Conservation (phyloP, 176 grass and related monocot genomes). For the Oryza australiensis region DNA sequence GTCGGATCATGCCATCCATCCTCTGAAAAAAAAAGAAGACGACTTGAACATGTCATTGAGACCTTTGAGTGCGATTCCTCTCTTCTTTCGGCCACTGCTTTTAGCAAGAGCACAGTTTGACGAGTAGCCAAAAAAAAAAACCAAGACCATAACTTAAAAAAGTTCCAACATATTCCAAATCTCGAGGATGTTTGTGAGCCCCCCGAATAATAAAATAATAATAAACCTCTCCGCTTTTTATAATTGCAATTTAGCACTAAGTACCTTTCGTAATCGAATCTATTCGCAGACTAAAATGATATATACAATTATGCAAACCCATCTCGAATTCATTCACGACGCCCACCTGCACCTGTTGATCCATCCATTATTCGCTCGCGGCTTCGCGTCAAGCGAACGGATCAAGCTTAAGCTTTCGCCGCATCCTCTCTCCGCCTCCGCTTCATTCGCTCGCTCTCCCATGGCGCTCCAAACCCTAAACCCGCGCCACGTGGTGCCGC, state of each 20-base stretch:
- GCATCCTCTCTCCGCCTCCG: not conserved
- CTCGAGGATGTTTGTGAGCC: too few relatives aligned
- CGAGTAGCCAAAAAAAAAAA: too few relatives aligned
- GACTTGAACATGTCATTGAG: not conserved
- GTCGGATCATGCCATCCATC: too few relatives aligned
- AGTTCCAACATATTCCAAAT: not conserved
- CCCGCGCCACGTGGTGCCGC: not conserved
- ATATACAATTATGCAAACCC: not conserved
- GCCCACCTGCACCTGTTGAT: too few relatives aligned
- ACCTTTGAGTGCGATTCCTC: not conserved
- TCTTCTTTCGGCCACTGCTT: not conserved
- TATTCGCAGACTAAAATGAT: not conserved
- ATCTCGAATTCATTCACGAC: not conserved
- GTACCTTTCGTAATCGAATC: not conserved
- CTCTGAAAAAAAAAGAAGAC: too few relatives aligned
- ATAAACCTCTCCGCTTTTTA: too few relatives aligned
- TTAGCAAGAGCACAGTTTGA: not conserved
- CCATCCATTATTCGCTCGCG: too few relatives aligned
- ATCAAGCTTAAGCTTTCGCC: conserved; percentile 7
- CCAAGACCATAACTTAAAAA: too few relatives aligned
- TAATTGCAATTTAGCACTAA: too few relatives aligned
- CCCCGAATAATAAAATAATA: not conserved
- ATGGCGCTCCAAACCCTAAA: conserved; percentile 71
- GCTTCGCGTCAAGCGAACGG: too few relatives aligned
- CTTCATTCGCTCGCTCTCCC: not conserved